Percentiles rank a stretch among this genome's conserved stretches.
phyloP scores from a whole-genome alignment of 352 stramenopile species.

The Discostella stelligera region DNA sequence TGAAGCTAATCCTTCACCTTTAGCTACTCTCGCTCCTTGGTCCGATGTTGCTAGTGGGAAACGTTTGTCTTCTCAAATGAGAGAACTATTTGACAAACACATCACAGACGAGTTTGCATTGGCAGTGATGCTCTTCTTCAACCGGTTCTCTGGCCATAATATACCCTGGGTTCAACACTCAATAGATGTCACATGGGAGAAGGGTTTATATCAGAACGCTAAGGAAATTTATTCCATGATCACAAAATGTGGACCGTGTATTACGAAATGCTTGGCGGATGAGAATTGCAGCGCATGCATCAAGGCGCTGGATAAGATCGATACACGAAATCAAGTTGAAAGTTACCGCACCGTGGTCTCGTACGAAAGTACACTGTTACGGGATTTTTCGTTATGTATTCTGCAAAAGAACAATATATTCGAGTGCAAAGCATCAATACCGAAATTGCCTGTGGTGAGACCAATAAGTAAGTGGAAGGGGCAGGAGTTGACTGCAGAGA shows the following conservation, averaged over 20 bases:
- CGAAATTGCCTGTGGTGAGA: constrained; percentile 56
- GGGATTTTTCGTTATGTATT: constrained; percentile 82
- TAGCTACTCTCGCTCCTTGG: constrained; percentile 51
- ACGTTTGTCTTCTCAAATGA: constrained; percentile 64
- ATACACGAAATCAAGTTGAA: constrained; percentile 79
- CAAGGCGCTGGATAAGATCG: constrained; percentile 67
- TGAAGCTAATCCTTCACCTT: constrained; percentile 41
- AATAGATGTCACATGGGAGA: constrained; percentile 83
- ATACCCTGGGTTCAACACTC: constrained; percentile 67
- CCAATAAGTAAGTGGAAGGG: constrained; percentile 61
- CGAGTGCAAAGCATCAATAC: constrained; percentile 70
- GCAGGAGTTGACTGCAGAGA: constrained; percentile 55
- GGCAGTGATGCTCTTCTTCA: constrained; percentile 65
- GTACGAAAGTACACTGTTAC: constrained; percentile 72
- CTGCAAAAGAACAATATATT: constrained; percentile 84
- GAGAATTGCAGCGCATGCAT: constrained; percentile 71
- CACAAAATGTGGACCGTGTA: constrained; percentile 70
- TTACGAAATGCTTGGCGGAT: constrained; percentile 65
- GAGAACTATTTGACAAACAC: constrained; percentile 50
- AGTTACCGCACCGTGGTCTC: constrained; percentile 80
- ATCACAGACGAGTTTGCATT: constrained; percentile 69
- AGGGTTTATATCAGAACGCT: constrained; percentile 70
- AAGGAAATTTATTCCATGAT: constrained; percentile 78
- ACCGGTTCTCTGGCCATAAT: constrained; percentile 55
- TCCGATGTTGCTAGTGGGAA: constrained; percentile 51